phyloP scores from a whole-genome alignment of 2,329 filamentous ascomycete genomes.

The Fusarium tuaranense region DNA sequence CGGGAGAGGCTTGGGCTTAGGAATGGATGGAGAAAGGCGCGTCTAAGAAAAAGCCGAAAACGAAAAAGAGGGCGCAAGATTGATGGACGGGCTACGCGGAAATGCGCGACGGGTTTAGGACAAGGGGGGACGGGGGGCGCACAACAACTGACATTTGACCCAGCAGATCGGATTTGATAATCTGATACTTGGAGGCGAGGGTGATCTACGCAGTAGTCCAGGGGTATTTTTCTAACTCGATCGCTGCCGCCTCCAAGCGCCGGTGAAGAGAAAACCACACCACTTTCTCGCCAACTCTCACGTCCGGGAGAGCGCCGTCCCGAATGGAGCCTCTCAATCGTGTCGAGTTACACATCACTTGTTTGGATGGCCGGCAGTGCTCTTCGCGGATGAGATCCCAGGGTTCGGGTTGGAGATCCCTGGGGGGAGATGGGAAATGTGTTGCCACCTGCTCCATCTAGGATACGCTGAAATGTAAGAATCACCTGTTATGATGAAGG shows the following conservation, averaged over 20 bases:
- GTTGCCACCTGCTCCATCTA: slow-evolving; percentile 37
- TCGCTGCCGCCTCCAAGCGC: slow-evolving; percentile 21
- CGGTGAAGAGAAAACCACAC: slow-evolving; percentile 26
- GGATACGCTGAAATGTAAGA: slow-evolving; percentile 37
- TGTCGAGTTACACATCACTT: slow-evolving; percentile 3
- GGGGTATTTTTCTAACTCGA: slow-evolving; percentile 32
- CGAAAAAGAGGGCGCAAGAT: slow-evolving; percentile 36
- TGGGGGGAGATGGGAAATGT: slow-evolving; percentile 2
- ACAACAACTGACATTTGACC: slow-evolving; percentile 7
- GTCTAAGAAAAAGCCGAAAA: slow-evolving; percentile 34
- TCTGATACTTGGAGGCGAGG: slow-evolving; percentile 27
- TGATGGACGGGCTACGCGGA: slow-evolving; percentile 23
- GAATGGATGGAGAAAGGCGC: background rate
- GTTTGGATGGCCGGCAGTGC: slow-evolving; percentile 20
- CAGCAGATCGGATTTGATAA: slow-evolving; percentile 37
- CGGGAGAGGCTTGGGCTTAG: slow-evolving; percentile 19
- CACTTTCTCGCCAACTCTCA: slow-evolving; percentile 26
- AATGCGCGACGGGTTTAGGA: slow-evolving; percentile 16
- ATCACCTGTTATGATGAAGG: slow-evolving; percentile 38
- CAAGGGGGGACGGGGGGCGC: slow-evolving; percentile 4
- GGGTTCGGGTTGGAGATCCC: slow-evolving; percentile 10
- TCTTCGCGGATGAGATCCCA: slow-evolving; percentile 24
- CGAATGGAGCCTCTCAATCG: slow-evolving; percentile 18
- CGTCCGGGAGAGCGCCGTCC: slow-evolving; percentile 31
- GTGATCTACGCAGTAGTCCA: slow-evolving; percentile 16